A percentile compares a stretch with the other conserved stretches of the same genome.
These are phyloP conservation scores for Cyberlindnera americana DNA, from an alignment of 805 yeast species.

Conservation along the genomic window DNA sequence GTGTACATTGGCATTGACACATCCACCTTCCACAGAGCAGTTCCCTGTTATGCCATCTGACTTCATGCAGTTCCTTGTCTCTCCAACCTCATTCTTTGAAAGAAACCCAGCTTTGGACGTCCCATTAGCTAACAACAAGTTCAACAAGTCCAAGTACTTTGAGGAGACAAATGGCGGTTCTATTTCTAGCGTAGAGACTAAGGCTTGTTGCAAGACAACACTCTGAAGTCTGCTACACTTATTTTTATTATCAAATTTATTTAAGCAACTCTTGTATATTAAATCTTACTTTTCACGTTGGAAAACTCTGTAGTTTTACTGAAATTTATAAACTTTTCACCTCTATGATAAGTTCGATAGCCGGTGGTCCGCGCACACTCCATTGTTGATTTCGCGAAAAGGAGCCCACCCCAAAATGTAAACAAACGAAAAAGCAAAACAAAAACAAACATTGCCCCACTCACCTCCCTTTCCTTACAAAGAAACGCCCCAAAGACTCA, in stretches of 20 bases:
- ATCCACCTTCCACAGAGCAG: constrained; percentile 78
- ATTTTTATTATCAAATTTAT: no score
- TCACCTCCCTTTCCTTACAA: neutral
- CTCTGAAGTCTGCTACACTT: constrained; percentile 4
- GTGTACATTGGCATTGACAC: constrained; percentile 81
- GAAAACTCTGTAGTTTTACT: no score
- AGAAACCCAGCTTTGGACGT: constrained; percentile 75
- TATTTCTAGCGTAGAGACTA: constrained; percentile 11
- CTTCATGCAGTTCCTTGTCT: constrained; percentile 61
- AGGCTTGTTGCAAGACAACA: constrained; percentile 20
- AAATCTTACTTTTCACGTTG: no score
- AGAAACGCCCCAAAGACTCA: no score
- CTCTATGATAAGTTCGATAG: no score
- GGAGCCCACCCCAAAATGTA: neutral
- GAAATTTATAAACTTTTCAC: no score
- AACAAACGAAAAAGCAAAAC: neutral
- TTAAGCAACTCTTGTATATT: no score
- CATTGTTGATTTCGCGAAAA: neutral
- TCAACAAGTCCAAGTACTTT: constrained; percentile 47
- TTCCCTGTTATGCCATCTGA: constrained; percentile 91
- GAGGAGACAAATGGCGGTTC: constrained; percentile 17
- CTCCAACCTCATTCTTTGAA: constrained; percentile 73
- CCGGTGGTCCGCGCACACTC: no score
- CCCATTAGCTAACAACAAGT: constrained; percentile 63
- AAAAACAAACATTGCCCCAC: neutral